phyloP scores from a whole-genome alignment of 306 rosid genomes.

The Leucaena leucocephala region DNA sequence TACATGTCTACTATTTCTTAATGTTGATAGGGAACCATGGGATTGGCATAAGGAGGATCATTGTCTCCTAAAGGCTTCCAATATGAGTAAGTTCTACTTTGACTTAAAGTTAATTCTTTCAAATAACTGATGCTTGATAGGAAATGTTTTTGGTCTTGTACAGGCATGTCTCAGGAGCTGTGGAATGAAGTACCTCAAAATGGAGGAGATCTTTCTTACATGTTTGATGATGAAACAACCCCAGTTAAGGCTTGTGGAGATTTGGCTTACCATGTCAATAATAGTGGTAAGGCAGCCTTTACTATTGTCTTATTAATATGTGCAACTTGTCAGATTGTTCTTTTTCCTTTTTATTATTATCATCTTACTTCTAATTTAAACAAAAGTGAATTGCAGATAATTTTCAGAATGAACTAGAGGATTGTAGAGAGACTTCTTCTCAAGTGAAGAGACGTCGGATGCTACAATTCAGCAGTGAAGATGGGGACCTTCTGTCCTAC shows the following conservation, averaged over 20 bases:
- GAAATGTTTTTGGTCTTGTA: slow-evolving; percentile 34
- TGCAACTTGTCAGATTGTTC: slow-evolving; percentile 15
- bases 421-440: slow-evolving; percentile 56
- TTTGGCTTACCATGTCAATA: slow-evolving; percentile 54
- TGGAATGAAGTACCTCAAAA: slow-evolving; percentile 72
- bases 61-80: slow-evolving; percentile 47
- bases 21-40: slow-evolving; percentile 56
- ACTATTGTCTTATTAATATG: slow-evolving; percentile 7
- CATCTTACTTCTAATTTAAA: slow-evolving; percentile 34
- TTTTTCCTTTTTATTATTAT: slow-evolving; percentile 10
- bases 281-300: slow-evolving; percentile 46
- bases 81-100: slow-evolving; percentile 46
- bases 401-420: slow-evolving; percentile 52
- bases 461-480: slow-evolving; percentile 66
- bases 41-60: slow-evolving; percentile 59
- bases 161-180: slow-evolving; percentile 55
- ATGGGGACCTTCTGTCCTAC: slow-evolving; percentile 42
- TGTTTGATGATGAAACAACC: slow-evolving; percentile 86
- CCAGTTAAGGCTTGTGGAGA: slow-evolving; percentile 89
- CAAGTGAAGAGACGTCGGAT: slow-evolving; percentile 84
- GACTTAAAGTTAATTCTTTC: slow-evolving; percentile 9
- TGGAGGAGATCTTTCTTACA: slow-evolving; percentile 59
- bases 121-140: slow-evolving; percentile 20
- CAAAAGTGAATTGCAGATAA: slow-evolving; percentile 49
- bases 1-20: slow-evolving; percentile 28